Conservation (phyloP, 148 eudicot species). For the Rhododendron williamsianum region DNA sequence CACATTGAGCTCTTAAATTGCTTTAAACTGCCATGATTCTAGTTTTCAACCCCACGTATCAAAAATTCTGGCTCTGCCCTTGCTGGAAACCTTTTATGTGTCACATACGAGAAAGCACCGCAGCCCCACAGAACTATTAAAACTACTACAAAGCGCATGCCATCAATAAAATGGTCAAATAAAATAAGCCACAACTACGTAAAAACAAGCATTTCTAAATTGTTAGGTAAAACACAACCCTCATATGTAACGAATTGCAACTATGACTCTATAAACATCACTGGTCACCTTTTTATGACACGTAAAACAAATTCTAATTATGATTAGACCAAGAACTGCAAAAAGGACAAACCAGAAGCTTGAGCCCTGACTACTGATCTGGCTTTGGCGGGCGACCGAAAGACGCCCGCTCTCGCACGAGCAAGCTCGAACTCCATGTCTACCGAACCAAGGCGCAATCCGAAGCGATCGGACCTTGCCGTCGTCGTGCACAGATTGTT, state of each 20-base stretch:
- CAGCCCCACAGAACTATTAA: neutral
- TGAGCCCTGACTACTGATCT: slow-evolving; percentile 62
- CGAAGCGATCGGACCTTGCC: slow-evolving; percentile 20
- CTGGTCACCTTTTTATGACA: neutral
- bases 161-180: neutral
- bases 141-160: neutral
- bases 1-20: too few relatives aligned
- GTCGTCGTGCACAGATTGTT: neutral
- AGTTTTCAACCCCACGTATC: too few relatives aligned
- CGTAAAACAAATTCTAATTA: neutral
- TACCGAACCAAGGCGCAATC: slow-evolving; percentile 25
- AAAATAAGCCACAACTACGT: neutral
- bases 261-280: neutral
- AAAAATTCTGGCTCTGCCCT: too few relatives aligned
- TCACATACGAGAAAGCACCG: neutral
- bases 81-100: neutral
- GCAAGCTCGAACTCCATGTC: slow-evolving; percentile 46
- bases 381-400: slow-evolving; percentile 42
- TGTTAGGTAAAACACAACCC: neutral
- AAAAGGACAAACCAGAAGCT: slow-evolving; percentile 39
- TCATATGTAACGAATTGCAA: neutral
- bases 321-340: neutral
- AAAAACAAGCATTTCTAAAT: neutral
- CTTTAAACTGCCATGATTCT: too few relatives aligned
- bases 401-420: slow-evolving; percentile 29